These are phyloP conservation scores for Scopulariopsis brevicaulis DNA, from an alignment of 2,329 filamentous ascomycete genomes.

Conservation along the genomic window DNA sequence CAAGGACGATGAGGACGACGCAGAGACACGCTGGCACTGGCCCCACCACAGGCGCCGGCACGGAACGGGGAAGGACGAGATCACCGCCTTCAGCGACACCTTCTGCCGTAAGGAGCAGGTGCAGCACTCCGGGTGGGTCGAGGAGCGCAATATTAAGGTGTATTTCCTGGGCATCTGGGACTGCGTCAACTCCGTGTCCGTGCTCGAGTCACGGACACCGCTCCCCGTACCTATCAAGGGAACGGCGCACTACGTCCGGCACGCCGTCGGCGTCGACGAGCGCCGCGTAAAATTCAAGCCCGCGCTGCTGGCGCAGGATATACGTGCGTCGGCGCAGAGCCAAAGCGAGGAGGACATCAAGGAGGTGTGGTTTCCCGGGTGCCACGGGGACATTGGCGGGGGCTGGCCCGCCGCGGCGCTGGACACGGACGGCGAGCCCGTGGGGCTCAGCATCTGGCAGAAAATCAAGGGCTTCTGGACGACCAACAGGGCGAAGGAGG, in stretches of 20 bases:
- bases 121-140: slow-evolving; percentile 5
- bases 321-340: slow-evolving; percentile 12
- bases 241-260: slow-evolving; percentile 33
- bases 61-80: slow-evolving; percentile 18
- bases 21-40: slow-evolving; percentile 4
- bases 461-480: slow-evolving; percentile 18
- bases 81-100: slow-evolving; percentile 32
- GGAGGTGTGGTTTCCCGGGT: slow-evolving; percentile 72
- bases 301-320: slow-evolving; percentile 31
- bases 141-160: slow-evolving; percentile 28
- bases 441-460: slow-evolving; percentile 5
- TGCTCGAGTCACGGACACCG: slow-evolving; percentile 24
- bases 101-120: slow-evolving; percentile 28
- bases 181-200: slow-evolving; percentile 37
- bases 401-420: slow-evolving; percentile 35
- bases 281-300: slow-evolving; percentile 43
- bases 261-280: slow-evolving; percentile 42
- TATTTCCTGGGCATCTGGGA: slow-evolving; percentile 46
- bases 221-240: slow-evolving; percentile 24
- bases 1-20: background rate
- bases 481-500: slow-evolving; percentile 18
- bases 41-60: slow-evolving; percentile 27
- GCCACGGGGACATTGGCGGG: slow-evolving; percentile 69
- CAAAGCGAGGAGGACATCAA: slow-evolving; percentile 40
- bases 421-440: slow-evolving; percentile 15